Base-by-base conservation (phyloP, 306 rosid species). In the Quercus cerris region DNA sequence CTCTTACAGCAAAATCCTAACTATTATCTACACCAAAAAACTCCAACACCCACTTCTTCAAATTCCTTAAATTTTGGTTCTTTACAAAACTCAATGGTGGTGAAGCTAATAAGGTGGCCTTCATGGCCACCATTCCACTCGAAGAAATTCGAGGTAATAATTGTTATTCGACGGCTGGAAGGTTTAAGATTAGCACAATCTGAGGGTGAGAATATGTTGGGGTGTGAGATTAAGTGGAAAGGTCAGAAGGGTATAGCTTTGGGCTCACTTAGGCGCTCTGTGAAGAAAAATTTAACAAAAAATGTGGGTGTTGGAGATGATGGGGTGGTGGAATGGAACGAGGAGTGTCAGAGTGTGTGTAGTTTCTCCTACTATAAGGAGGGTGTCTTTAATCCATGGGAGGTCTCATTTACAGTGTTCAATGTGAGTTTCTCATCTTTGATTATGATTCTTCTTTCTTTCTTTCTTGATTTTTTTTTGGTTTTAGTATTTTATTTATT, bases 21-120 rank as follows among this genome's bases (percentile, higher is more conserved):
- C 31, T 63, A 19, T 28, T 28, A 1, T 12, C 70, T 28, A 14
- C 15, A 22, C 41, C 41, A 28, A 14, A 63, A 63, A 63, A 27
- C 19, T 63, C 4, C 46, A 17, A 64, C 19, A 67, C 72, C 72
- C 72, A 35, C 23, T 67, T 67, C 23, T 5, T 28, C 70, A 6
- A 63, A 28, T 63, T 28, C 12, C 4, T 67, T 30, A 67, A 18
- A 67, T 67, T 33, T 19, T 22, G 5, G 25, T 59, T 5, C 25
- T 12, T 9, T 25, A 22, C 66, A 22, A 58, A 58, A 58, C 12
- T 0, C 14, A 80, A 93, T 93, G 97, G 97, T 88, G 77, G 98
- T 91, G 81, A 95, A 84, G 86, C 93, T 93, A 93, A 95, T 93
- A 89, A 86, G 77, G 91, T 93, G 99, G 99, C 91, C 98, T 51